phyloP scores from a whole-genome alignment of 106 monocot genomes.

The Platanthera guangdongensis region DNA sequence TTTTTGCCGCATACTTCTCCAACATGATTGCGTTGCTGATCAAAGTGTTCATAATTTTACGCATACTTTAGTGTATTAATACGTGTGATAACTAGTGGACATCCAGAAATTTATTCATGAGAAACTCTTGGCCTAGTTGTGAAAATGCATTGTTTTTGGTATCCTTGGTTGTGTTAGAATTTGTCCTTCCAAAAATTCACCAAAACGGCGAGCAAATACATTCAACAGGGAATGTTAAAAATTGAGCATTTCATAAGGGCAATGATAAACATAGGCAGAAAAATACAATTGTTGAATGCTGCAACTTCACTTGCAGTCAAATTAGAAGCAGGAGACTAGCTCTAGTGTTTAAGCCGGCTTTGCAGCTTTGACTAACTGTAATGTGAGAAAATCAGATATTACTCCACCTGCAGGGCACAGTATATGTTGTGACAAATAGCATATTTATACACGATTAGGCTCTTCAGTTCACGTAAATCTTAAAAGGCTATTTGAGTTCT shows the following conservation, averaged over 20 bases:
- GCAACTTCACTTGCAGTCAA: background rate
- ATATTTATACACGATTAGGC: background rate
- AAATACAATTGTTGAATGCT: background rate
- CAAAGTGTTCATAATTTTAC: background rate
- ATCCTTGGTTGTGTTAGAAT: background rate
- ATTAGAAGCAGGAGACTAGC: background rate
- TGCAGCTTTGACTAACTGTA: background rate
- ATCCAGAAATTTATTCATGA: background rate
- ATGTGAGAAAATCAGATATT: background rate
- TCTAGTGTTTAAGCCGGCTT: background rate
- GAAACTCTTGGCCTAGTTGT: background rate
- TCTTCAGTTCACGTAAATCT: background rate
- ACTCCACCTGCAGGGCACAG: background rate
- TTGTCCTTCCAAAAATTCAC: background rate
- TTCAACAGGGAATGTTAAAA: background rate
- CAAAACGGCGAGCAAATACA: background rate
- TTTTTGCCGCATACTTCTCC: background rate
- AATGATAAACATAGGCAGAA: background rate
- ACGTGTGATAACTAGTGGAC: background rate
- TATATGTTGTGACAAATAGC: background rate
- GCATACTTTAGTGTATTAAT: background rate
- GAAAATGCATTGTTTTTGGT: background rate
- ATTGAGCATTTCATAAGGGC: background rate
- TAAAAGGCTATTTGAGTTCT: background rate
- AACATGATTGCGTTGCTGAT: background rate